Conservation (phyloP, 257 asterid species). For the Nicotiana obtusifolia region DNA sequence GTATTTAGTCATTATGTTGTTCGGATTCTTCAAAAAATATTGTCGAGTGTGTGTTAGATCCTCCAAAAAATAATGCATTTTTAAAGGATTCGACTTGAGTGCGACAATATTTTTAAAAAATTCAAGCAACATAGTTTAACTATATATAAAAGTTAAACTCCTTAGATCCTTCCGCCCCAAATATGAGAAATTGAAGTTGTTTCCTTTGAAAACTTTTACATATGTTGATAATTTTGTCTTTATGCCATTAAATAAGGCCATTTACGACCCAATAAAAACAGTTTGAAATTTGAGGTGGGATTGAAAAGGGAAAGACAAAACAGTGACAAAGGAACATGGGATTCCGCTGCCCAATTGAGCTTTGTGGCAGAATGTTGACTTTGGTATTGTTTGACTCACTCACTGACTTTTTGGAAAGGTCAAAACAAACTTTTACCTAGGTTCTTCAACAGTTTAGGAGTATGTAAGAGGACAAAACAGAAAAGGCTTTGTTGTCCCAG, state of each 20-base stretch:
- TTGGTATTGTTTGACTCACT: neutral
- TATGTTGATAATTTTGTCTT: neutral
- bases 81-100: too few species aligned
- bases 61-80: too few species aligned
- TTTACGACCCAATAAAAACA: neutral
- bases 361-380: neutral
- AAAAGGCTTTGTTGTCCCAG: neutral
- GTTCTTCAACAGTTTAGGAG: neutral
- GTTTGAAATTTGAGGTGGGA: neutral
- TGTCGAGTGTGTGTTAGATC: too few species aligned
- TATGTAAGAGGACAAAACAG: neutral
- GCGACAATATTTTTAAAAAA: too few species aligned
- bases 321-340: constrained; percentile 2
- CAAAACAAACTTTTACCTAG: neutral
- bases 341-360: constrained; percentile 1
- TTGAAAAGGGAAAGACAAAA: neutral
- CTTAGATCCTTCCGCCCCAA: neutral
- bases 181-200: too few species aligned
- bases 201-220: neutral
- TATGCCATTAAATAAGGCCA: neutral
- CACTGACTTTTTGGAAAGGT: neutral
- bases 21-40: too few species aligned
- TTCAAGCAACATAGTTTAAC: too few species aligned
- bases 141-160: too few species aligned
- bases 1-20: too few species aligned